These are phyloP conservation scores for Globisporangium acanthophoron DNA, from an alignment of 352 stramenopile species.

Conservation along the genomic window DNA sequence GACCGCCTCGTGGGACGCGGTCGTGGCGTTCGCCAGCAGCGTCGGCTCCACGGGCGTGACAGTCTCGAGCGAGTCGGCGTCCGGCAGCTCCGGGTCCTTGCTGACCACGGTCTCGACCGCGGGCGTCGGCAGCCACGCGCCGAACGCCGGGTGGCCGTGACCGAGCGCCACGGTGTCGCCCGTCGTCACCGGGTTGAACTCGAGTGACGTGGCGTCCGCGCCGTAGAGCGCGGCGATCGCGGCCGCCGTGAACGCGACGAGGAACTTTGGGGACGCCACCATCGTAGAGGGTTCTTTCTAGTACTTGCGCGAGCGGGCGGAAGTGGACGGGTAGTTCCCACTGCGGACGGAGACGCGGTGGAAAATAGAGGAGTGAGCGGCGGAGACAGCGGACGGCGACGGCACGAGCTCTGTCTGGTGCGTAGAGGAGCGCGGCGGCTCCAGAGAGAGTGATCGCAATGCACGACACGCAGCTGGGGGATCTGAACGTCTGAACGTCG, in stretches of 20 bases:
- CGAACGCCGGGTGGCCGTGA: conserved; percentile 6
- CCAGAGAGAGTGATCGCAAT: no score
- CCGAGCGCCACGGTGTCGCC: conserved; percentile 8
- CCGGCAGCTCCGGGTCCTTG: conserved; percentile 11
- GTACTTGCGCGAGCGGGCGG: background rate
- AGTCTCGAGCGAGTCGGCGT: background rate
- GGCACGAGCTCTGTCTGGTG: no score
- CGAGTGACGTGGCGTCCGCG: conserved; percentile 9
- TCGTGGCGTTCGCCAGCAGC: conserved; percentile 4
- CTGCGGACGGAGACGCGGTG: background rate
- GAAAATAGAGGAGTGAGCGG: conserved; percentile 2
- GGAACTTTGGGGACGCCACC: conserved; percentile 7
- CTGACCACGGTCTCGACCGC: conserved; percentile 1
- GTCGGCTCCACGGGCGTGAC: conserved; percentile 2
- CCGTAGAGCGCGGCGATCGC: background rate
- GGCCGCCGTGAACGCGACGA: conserved; percentile 4
- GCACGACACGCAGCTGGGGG: no score
- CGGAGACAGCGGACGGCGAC: no score
- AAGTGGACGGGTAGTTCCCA: conserved; percentile 1
- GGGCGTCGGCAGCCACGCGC: background rate
- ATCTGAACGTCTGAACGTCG: no score
- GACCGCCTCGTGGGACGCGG: background rate
- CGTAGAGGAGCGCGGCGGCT: no score
- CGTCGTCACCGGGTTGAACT: conserved; percentile 2
- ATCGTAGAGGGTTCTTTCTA: conserved; percentile 1